Evolutionary conservation across 176 grass and related monocot species (phyloP), one percentile per base, ranked within the genome.

Genomic region (Leersia perrieri): DNA sequence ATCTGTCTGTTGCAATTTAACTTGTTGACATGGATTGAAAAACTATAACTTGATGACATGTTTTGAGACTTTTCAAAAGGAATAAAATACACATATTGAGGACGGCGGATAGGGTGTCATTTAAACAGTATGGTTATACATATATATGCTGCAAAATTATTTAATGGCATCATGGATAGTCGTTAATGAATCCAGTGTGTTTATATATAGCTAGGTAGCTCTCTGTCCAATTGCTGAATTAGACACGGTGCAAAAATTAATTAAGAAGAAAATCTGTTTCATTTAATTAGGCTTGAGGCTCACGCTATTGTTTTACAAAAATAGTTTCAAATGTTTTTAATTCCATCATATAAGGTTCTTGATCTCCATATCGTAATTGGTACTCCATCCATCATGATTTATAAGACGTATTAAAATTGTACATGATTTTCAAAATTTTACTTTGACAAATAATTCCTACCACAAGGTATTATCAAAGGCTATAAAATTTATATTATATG

Each of bases 1-100:
- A 36, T 64, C 38, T 65, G 58, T 65, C 60, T 55, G 68, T 73
- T 72, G 58, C 32, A 8, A 73, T 79, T 79, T 55, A 75, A 68
- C 69, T 82, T 83, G 44, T 40, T 75, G 81, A 67, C 33, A 75
- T 67, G 72, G 22, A 58, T 58, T 8, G 8, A 58, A 58, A 58
- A 58, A n/a, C 26, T 57, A n/a, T n/a, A 70, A 14, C 35, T 41
- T 27, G 67, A 72, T 47, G 75, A 85, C 75, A 60, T 38, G 42
- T 13, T 39, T 55, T 55, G 67, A 72, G 67, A 72, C 76, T 79
- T 79, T 72, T 85, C 57, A 65, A 79, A 79, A 53, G 33, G 49
- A 9, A 53, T 23, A 47, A 22, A 78, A 70, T 36, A 26, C 15
- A 29, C 9, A n/a, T 27, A 61, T 47, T 28, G 70, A 28, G 35